A percentile compares a stretch with the other conserved stretches of the same genome.
Evolutionary conservation across 2,329 filamentous ascomycete genomes (phyloP).

Genomic region (Cordyceps farinosa): DNA sequence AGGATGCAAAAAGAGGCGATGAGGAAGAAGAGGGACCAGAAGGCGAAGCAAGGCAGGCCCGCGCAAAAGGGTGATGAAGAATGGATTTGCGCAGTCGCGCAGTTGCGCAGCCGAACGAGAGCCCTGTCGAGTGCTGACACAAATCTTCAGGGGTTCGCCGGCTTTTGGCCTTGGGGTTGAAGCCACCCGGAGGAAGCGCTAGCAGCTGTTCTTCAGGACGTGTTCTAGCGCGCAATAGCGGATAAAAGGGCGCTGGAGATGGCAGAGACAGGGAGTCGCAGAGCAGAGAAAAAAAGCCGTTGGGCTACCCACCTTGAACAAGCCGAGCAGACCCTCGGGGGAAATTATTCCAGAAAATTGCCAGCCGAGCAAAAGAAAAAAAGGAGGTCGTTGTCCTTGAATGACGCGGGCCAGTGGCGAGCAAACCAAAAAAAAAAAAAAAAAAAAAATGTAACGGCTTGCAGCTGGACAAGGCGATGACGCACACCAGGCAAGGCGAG

Average conservation of each 20-base stretch:
- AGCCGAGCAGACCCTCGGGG: background rate
- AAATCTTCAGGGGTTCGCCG: no score
- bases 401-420: background rate
- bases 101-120: background rate
- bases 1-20: background rate
- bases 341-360: background rate
- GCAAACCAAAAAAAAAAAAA: no score
- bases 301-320: constrained; percentile 1
- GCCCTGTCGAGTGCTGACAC: no score
- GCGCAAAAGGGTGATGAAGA: constrained; percentile 4
- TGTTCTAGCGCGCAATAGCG: no score
- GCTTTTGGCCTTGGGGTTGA: no score
- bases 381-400: background rate
- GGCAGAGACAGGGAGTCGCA: background rate
- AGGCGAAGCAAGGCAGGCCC: background rate
- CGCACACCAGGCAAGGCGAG: no score
- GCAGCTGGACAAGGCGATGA: no score
- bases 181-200: no score
- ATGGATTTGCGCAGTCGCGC: background rate
- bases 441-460: no score
- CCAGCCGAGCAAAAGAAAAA: background rate
- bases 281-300: background rate
- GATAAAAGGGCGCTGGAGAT: background rate
- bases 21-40: background rate
- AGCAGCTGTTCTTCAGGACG: no score